phyloP scores from a whole-genome alignment of 2,329 filamentous ascomycete species.

The Aspergillus caelatus region DNA sequence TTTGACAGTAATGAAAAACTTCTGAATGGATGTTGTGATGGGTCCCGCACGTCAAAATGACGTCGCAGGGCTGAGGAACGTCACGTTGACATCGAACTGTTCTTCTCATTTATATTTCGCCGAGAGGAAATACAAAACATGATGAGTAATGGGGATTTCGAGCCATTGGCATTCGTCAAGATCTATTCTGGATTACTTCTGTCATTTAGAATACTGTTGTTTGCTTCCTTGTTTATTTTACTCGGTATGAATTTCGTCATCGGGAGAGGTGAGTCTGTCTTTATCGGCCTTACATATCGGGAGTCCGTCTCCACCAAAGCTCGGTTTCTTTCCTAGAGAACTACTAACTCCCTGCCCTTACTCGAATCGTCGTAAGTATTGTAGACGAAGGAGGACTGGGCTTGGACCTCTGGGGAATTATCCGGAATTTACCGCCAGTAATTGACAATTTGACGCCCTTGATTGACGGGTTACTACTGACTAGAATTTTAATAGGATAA shows the following conservation, averaged over 20 bases:
- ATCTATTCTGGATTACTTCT: no score
- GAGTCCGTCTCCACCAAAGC: no score
- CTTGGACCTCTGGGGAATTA: not conserved
- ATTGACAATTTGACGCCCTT: not conserved
- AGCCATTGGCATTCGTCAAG: no score
- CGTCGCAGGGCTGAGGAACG: slow-evolving; percentile 5
- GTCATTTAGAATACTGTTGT: no score
- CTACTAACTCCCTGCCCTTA: not conserved
- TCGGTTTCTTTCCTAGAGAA: no score
- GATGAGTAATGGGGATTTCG: no score
- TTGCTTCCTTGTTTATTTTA: not conserved
- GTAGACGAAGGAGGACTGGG: not conserved
- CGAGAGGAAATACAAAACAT: no score
- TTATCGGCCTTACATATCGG: no score
- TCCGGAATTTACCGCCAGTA: not conserved
- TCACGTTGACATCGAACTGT: slow-evolving; percentile 12
- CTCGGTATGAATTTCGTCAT: not conserved
- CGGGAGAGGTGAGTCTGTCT: no score
- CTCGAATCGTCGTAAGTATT: not conserved
- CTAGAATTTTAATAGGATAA: no score
- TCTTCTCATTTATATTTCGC: not conserved
- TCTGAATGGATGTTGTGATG: not conserved
- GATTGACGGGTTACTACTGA: not conserved
- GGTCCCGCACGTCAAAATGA: slow-evolving; percentile 12
- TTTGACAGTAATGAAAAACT: not conserved